These are phyloP conservation scores for Trichomonascaceae sp. DNA, from an alignment of 1,139 yeast genomes.

Conservation along the genomic window DNA sequence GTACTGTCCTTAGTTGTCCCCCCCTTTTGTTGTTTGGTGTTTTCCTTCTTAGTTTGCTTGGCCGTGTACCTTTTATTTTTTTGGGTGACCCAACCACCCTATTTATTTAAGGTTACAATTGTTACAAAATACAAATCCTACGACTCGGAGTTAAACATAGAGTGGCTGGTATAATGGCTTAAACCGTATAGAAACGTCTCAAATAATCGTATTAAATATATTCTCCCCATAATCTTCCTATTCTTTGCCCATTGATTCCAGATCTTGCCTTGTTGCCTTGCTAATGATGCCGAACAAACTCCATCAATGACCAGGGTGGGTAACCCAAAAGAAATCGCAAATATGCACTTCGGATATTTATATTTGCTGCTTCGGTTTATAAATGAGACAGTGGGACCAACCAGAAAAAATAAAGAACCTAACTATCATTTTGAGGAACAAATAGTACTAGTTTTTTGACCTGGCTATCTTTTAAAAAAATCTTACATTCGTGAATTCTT, in stretches of 20 bases:
- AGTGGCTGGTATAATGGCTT: neutral
- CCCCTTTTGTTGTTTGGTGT: neutral
- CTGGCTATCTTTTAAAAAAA: too few relatives aligned
- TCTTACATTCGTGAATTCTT: too few relatives aligned
- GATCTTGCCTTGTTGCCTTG: too few relatives aligned
- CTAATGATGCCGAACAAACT: too few relatives aligned
- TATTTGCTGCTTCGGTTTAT: neutral
- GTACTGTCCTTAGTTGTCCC: neutral
- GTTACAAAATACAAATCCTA: neutral
- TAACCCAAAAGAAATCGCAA: neutral
- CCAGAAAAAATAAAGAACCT: neutral
- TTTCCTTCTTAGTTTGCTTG: neutral
- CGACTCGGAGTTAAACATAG: neutral
- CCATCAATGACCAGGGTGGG: neutral
- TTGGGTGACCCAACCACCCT: neutral
- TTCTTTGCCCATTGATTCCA: too few relatives aligned
- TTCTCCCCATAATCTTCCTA: too few relatives aligned
- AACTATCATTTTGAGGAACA: too few relatives aligned
- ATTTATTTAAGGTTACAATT: neutral
- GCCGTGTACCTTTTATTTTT: neutral
- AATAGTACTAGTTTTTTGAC: neutral
- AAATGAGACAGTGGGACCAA: neutral
- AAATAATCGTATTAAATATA: too few relatives aligned
- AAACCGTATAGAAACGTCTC: too few relatives aligned
- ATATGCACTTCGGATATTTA: neutral